These are phyloP conservation scores for Kandelia obovata DNA, from an alignment of 345 rosid species.

Conservation along the genomic window DNA sequence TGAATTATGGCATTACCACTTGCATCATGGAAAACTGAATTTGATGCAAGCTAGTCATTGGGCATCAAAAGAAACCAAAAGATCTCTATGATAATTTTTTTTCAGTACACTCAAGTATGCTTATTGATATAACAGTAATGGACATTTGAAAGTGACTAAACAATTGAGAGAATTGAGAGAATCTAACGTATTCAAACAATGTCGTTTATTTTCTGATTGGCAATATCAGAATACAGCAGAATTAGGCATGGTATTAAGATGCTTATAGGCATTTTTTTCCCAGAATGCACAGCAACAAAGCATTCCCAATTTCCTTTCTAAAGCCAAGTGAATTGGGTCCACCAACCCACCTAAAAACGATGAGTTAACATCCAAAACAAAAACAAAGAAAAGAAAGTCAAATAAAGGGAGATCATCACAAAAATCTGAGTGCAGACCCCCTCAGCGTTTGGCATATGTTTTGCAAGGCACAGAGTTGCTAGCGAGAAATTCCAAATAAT, in stretches of 20 bases:
- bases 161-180: too few relatives aligned
- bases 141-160: too few relatives aligned
- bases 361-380: neutral
- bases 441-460: neutral
- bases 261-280: too few relatives aligned
- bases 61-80: neutral
- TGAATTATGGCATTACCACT: neutral
- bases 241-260: too few relatives aligned
- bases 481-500: neutral
- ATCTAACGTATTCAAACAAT: too few relatives aligned
- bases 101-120: neutral
- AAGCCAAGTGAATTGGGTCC: too few relatives aligned
- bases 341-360: neutral
- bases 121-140: neutral
- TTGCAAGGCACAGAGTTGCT: too few relatives aligned
- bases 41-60: neutral
- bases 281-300: too few relatives aligned
- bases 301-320: too few relatives aligned
- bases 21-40: slow-evolving; percentile 7
- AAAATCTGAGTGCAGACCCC: neutral
- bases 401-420: neutral
- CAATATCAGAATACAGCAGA: slow-evolving; percentile 13
- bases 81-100: neutral
- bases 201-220: neutral
- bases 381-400: neutral